Evolutionary conservation across 495 filamentous ascomycete genomes (phyloP), one percentile per base, ranked within the genome.

Genomic region (Chaetomium tenue): DNA sequence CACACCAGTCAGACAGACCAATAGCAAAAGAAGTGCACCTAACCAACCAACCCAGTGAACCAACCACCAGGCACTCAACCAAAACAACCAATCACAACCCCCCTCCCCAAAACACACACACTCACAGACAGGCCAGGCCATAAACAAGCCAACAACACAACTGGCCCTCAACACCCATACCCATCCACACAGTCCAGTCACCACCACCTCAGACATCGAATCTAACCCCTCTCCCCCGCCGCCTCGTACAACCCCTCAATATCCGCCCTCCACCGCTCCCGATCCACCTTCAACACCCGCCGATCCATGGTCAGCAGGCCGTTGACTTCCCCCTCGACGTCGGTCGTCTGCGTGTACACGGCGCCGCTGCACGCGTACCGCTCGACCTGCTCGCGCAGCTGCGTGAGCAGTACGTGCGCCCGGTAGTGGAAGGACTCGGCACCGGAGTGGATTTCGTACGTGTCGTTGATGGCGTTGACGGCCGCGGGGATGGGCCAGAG

Each of bases 321-420:
- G 66, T 90, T 90, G 52, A 89, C 84, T 73, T 90, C 88, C n/a
- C 86, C 87, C 71, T 90, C 88, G 12, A 90, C 87, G 68, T 90
- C 87, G 0, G 86, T 88, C 1, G 87, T 89, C 71, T 90, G 87
- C 18, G 87, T 89, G 76, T 82, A 87, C 16, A 85, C 79, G 37
- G 79, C 85, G 1, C 79, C 85, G 55, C 82, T 86, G 76, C 87
- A 89, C 0, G 82, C 77, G 63, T 77, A 88, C 13, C 60, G 74
- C 40, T 79, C 77, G 20, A 86, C 70, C 68, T 89, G 88, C 22
- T 85, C 82, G 39, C 78, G 72, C 9, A 90, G 75, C 64, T 87
- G 85, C n/a, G 54, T 67, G 0, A 89, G 74, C 15, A 81, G 66
- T 39, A 76, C 63, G 44, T 77, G 63, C 77, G 83, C 82, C 57